phyloP scores from a whole-genome alignment of 2,329 filamentous ascomycete genomes.

The Colletotrichum caudatum region DNA sequence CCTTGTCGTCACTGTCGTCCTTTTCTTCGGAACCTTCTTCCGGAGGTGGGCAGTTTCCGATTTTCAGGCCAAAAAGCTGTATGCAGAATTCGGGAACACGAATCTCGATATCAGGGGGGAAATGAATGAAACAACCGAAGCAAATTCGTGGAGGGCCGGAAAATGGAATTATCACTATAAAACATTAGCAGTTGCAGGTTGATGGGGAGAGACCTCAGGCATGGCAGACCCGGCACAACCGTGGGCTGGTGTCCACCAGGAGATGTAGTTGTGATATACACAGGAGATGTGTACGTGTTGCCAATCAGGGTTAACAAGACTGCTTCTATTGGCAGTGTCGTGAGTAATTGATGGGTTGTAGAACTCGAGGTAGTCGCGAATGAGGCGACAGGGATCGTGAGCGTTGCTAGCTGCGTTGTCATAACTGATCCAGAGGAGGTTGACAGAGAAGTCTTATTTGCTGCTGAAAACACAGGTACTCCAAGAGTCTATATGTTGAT shows the following conservation, averaged over 20 bases:
- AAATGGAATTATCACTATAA: background rate
- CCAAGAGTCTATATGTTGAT: background rate
- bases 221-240: background rate
- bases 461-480: background rate
- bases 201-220: background rate
- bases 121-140: background rate
- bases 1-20: background rate
- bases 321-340: background rate
- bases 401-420: background rate
- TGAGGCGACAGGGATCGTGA: background rate
- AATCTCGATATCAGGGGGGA: background rate
- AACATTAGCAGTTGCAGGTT: background rate
- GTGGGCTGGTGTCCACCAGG: background rate
- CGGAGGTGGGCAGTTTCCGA: background rate
- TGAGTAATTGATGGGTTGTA: background rate
- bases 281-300: background rate
- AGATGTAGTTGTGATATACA: slow-evolving; percentile 2
- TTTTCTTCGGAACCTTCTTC: background rate
- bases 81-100: background rate
- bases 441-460: background rate
- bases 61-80: background rate
- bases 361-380: background rate
- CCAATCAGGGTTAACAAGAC: background rate
- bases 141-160: background rate
- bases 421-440: background rate